phyloP scores from a whole-genome alignment of 1,139 yeast species.

The Kurtzmaniella natalensis region DNA sequence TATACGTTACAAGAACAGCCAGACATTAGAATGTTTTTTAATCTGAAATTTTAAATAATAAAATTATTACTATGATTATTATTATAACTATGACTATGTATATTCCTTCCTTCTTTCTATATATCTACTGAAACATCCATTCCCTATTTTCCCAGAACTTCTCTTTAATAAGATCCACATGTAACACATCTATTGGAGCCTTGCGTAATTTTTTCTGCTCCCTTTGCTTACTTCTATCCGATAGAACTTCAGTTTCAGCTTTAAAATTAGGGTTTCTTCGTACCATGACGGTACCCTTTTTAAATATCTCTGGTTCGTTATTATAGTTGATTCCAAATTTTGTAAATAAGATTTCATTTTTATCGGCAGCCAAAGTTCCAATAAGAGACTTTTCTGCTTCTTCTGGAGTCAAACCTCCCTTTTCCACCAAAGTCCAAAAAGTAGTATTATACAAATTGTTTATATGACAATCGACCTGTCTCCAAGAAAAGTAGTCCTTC shows the following conservation, averaged over 20 bases:
- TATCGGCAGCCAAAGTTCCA: slow-evolving; percentile 78
- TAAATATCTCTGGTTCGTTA: slow-evolving; percentile 80
- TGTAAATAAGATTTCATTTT: slow-evolving; percentile 77
- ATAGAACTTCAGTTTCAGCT: slow-evolving; percentile 14
- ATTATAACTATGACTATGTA: neutral
- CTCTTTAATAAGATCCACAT: slow-evolving; percentile 56
- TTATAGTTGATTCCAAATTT: slow-evolving; percentile 85
- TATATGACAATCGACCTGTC: slow-evolving; percentile 96
- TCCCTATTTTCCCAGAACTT: slow-evolving; percentile 51
- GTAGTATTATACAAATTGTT: slow-evolving; percentile 90
- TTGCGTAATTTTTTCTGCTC: slow-evolving; percentile 45
- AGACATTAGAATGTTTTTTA: too few species aligned
- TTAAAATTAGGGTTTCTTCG: slow-evolving; percentile 34
- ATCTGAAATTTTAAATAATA: neutral
- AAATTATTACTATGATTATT: neutral
- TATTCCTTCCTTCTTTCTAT: neutral
- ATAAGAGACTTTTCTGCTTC: slow-evolving; percentile 72
- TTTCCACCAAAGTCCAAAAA: slow-evolving; percentile 79
- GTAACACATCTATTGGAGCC: slow-evolving; percentile 41
- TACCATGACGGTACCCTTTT: slow-evolving; percentile 76
- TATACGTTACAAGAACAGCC: too few species aligned
- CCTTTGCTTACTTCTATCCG: slow-evolving; percentile 49
- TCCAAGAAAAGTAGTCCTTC: slow-evolving; percentile 86
- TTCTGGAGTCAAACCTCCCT: slow-evolving; percentile 66
- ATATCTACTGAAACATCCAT: slow-evolving; percentile 20